Evolutionary conservation across 169 alveolate genomes (phyloP).

Genomic region (Cryptosporidium parvum): DNA sequence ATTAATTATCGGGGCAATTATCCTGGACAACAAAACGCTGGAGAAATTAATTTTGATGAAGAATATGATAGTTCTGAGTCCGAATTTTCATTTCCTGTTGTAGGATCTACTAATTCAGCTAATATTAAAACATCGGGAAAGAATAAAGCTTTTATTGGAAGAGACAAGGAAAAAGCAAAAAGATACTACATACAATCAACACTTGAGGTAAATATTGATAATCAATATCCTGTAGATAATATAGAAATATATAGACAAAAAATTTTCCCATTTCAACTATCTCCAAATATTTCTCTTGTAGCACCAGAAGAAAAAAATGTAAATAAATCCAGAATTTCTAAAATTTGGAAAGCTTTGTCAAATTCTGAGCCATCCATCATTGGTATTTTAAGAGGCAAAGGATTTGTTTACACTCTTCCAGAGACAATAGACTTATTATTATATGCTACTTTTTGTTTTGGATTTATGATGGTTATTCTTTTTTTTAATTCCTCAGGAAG

Average conservation of each 20-base stretch:
- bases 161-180: constrained; percentile 28
- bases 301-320: constrained; percentile 20
- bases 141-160: neutral
- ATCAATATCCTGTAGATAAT: constrained; percentile 40
- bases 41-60: constrained; percentile 13
- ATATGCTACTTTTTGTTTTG: neutral
- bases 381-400: constrained; percentile 43
- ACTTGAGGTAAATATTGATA: constrained; percentile 58
- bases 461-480: constrained; percentile 14
- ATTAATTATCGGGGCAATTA: constrained; percentile 61
- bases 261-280: constrained; percentile 46
- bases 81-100: constrained; percentile 10
- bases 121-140: neutral
- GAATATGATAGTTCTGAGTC: constrained; percentile 41
- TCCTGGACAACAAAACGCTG: constrained; percentile 29
- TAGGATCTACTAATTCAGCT: neutral
- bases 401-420: constrained; percentile 37
- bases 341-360: constrained; percentile 37
- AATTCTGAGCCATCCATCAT: constrained; percentile 57
- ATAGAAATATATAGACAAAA: constrained; percentile 66
- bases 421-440: constrained; percentile 38
- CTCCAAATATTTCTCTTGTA: constrained; percentile 45
- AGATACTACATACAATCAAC: constrained; percentile 58
- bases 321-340: neutral
- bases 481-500: constrained; percentile 57